Evolutionary conservation across 257 asterid genomes (phyloP).

Genomic region (Solanum habrochaites): DNA sequence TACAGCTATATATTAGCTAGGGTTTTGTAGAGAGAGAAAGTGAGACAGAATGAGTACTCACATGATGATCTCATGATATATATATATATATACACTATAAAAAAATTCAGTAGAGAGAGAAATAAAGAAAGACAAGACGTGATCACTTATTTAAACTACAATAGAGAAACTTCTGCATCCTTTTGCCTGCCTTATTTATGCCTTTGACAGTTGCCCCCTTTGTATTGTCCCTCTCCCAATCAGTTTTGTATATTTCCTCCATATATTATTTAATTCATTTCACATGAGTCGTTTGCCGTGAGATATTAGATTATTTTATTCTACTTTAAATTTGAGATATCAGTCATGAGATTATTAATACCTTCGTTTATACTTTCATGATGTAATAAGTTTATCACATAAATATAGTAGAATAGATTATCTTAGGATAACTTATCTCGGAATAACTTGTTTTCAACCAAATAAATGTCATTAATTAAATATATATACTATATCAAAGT

Average conservation of each 20-base stretch:
- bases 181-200: background rate
- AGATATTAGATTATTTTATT: no score
- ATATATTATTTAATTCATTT: background rate
- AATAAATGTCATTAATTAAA: no score
- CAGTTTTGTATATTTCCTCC: background rate
- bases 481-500: background rate
- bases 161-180: background rate
- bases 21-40: background rate
- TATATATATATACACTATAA: background rate
- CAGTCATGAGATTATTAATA: no score
- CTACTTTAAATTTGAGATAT: no score
- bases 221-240: background rate
- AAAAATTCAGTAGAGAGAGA: background rate
- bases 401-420: no score
- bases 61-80: conserved; percentile 2
- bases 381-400: background rate
- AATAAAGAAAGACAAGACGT: background rate
- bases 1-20: background rate
- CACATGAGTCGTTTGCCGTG: background rate
- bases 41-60: background rate
- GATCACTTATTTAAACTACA: background rate
- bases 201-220: background rate
- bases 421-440: no score
- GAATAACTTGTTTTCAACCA: no score
- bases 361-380: background rate